Percentiles rank a stretch among this genome's conserved stretches.
Evolutionary conservation across 139 green algal genomes (phyloP).

Genomic region (Gonium pectorale): DNA sequence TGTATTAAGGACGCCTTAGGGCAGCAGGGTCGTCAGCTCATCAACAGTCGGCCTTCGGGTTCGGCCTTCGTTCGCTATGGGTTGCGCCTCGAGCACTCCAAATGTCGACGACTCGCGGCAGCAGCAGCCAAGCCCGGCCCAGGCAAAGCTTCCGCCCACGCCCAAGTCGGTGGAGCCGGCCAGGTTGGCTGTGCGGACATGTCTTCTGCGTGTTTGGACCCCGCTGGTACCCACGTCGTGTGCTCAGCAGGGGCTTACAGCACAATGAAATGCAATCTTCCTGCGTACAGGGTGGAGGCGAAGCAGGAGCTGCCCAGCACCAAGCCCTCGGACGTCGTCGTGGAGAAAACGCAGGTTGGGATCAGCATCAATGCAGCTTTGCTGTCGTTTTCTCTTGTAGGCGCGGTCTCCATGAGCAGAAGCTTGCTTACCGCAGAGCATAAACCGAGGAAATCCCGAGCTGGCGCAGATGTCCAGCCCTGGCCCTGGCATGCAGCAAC

Average conservation of each 20-base stretch:
- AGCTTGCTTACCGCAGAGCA: slow-evolving; percentile 18
- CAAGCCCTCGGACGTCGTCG: slow-evolving; percentile 37
- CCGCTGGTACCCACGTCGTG: no score
- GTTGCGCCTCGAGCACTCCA: slow-evolving; percentile 11
- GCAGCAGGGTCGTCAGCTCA: no score
- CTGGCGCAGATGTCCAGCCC: no score
- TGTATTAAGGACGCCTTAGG: no score
- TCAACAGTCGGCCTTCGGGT: not conserved
- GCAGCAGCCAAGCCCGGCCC: not conserved
- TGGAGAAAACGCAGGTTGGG: slow-evolving; percentile 37
- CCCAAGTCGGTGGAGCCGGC: slow-evolving; percentile 32
- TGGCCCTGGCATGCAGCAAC: no score
- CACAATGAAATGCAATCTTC: no score
- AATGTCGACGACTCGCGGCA: not conserved
- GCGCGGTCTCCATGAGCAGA: no score
- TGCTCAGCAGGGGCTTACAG: no score
- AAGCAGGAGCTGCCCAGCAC: slow-evolving; percentile 37
- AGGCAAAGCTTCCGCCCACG: slow-evolving; percentile 10
- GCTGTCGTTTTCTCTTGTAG: no score
- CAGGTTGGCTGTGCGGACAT: slow-evolving; percentile 13
- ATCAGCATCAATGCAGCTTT: not conserved
- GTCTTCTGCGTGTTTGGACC: slow-evolving; percentile 8
- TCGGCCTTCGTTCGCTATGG: slow-evolving; percentile 14
- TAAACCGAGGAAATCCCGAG: slow-evolving; percentile 20
- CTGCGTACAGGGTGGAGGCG: slow-evolving; percentile 20